Conservation (phyloP, 768 basidiomycete species). For the Daedaleopsis sinensis region DNA sequence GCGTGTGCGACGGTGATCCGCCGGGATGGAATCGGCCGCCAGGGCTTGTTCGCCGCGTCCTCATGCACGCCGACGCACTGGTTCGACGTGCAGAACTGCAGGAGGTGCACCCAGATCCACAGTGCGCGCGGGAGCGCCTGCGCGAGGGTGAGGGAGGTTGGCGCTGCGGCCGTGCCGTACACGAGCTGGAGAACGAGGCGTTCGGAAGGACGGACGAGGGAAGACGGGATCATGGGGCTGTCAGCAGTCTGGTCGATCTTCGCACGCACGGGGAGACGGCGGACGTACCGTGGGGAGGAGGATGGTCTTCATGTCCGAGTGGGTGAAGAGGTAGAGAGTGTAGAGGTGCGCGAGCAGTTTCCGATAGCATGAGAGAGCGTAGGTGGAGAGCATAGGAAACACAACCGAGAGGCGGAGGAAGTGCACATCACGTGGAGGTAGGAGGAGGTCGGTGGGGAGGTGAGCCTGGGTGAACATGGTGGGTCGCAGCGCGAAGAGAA, state of each 20-base stretch:
- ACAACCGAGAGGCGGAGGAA: too few relatives aligned
- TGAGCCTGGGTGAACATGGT: not conserved
- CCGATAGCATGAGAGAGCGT: not conserved
- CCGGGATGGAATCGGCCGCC: conserved; percentile 41
- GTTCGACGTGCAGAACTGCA: conserved; percentile 39
- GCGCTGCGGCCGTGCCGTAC: conserved; percentile 21
- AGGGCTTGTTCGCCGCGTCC: conserved; percentile 38
- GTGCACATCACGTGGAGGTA: too few relatives aligned
- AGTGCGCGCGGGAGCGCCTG: conserved; percentile 11
- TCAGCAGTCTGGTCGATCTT: not conserved
- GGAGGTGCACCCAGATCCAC: conserved; percentile 38
- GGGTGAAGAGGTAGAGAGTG: conserved; percentile 38
- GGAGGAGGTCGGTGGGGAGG: not conserved
- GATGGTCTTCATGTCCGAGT: conserved; percentile 35
- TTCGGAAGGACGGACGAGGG: not conserved
- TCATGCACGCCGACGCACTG: conserved; percentile 32
- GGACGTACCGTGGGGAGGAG: conserved; percentile 37
- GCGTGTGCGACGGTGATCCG: conserved; percentile 31
- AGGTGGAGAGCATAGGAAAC: not conserved
- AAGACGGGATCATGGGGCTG: not conserved
- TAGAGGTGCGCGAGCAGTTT: not conserved
- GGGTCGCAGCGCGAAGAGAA: not conserved
- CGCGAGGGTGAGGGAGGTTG: not conserved
- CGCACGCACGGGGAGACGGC: not conserved
- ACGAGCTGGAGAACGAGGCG: conserved; percentile 20